Base-by-base conservation (phyloP, 2,329 filamentous ascomycete genomes). In the Monosporascus cannonballus region DNA sequence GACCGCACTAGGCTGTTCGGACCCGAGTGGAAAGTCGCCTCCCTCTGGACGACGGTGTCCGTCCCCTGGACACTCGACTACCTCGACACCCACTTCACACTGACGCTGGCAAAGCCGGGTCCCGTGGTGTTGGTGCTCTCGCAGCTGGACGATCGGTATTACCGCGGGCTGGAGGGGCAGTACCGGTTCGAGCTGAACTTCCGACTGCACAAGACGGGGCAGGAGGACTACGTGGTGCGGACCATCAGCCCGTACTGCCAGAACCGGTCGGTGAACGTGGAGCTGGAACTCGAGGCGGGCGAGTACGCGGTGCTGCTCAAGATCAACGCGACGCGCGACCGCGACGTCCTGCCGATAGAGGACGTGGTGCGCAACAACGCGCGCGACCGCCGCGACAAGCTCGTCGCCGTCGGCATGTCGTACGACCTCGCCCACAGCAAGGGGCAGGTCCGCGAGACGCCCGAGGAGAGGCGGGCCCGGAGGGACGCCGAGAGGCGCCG, bases 221-320 rank as follows among this genome's bases (percentile, higher is more conserved):
- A 66, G 59, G 76, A 79, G 51, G 77, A 80, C 58, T 81, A 81
- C 58, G 71, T 82, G 15, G 76, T 81, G 15, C 76, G 79, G 60
- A 80, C 76, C 53, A 74, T 80, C 49, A 71, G 72, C 34, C 74
- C 76, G 36, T 77, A 79, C 54, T 70, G 78, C 24, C 89, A 90
- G 80, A 83, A 76, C 22, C 84, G 90, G 6, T 89, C 86, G 1
- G 85, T 91, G 39, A 91, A 86, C 49, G 84, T 88, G 1, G 90
- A 94, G 66, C 76, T 94, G 8, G 77, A 85, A 37, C 80, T 95
- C 25, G 83, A 89, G 20, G 79, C 86, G 0, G 90, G 90, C 11
- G 83, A 80, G 44, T 95, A 95, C 69, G 83, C 81, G 6, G 82
- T 95, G 4, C 76, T 90, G 22, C 79, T 93, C 67, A 90, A 89